Evolutionary conservation across 1,284 basidiomycete species (phyloP), one percentile per base, ranked within the genome.

Genomic region (Irpex sp.): DNA sequence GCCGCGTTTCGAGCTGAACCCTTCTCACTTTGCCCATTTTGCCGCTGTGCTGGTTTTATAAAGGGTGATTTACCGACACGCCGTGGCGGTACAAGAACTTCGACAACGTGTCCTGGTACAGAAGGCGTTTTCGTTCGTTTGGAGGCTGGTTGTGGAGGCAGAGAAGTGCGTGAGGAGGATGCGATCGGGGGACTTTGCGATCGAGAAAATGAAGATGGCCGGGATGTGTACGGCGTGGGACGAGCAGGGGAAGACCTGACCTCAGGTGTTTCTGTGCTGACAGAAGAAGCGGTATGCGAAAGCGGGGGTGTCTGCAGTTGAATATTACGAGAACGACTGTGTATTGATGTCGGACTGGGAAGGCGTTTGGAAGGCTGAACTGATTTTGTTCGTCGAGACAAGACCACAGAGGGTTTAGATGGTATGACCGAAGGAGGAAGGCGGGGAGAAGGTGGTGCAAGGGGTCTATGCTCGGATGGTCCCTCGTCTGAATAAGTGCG

Each of bases 401-500:
- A 33, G 31, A 33, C 31, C 31, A 33, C 31, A 33, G 31, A 33
- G 31, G 31, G 31, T 33, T 33, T 33, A 33, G 31, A 33, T 33
- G 31, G 31, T 33, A 33, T 33, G 31, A 33, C 31, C 31, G 31
- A 33, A 6, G 31, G 31, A 33, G 31, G 31, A 33, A 33, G 31
- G 31, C 31, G 31, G 31, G 31, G 31, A 33, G 31, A 33, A 33
- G 31, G 31, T 6, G 31, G 31, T 33, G 31, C 5, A 33, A 33
- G 31, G 31, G 5, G 1, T 33, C 31, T 33, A 33, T 33, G 31
- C 31, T 33, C 31, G 31, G 31, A 33, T 6, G 31, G 31, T 33
- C 75, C 74, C 8, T 31, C 63, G 8, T 51, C 33, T 37, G 63
- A 54, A 13, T 35, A 37, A 39, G 56, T 11, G 55, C 61, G 59